Evolutionary conservation across 352 stramenopile genomes (phyloP), one percentile per base, ranked within the genome.

Genomic region (Phytophthora chlamydospora): DNA sequence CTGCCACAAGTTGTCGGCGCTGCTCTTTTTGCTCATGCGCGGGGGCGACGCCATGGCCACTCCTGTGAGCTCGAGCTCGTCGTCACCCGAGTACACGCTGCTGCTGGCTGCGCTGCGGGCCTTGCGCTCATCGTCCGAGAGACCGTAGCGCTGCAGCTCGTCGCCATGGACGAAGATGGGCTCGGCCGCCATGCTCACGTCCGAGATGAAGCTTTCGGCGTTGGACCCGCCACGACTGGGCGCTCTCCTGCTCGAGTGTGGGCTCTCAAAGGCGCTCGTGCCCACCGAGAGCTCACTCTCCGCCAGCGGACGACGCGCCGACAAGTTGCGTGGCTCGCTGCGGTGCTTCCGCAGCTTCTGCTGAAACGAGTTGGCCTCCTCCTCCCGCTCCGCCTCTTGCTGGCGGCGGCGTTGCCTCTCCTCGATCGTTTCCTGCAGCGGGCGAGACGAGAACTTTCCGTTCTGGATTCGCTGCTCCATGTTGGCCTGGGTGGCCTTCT

Each of bases 21-120:
- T 87, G 24, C 61, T 65, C 39, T 84, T 84, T 21, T 62, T 76
- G 4, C 45, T 62, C 14, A 27, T 27, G 7, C 47, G 50, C 2
- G 45, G 48, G 4, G 68, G 72, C 19, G 67, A 87, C 35, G 66
- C 67, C 49, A 89, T 69, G 14, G 65, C 62, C 32, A 93, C 67
- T 2, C 84, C 84, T 2, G 81, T 90, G 14, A 90, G 60, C 51
- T 93, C 84, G 32, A 93, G 78, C 42, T 92, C 84, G 24, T 89
- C 74, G 12, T 88, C 84, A 4, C 65, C 76, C 6, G 72, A 76
- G 29, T 73, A 75, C 19, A 78, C 73, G 13, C 73, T 76, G 24
- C 68, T 67, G 24, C 68, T 67, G 24, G 46, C 21, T 6, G 65
- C 27, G 16, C 57, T 78, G 9, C 65, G 65, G 7, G 48, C 59